These are phyloP conservation scores for Stachybotrys elegans DNA, from an alignment of 2,329 filamentous ascomycete genomes.

Conservation along the genomic window DNA sequence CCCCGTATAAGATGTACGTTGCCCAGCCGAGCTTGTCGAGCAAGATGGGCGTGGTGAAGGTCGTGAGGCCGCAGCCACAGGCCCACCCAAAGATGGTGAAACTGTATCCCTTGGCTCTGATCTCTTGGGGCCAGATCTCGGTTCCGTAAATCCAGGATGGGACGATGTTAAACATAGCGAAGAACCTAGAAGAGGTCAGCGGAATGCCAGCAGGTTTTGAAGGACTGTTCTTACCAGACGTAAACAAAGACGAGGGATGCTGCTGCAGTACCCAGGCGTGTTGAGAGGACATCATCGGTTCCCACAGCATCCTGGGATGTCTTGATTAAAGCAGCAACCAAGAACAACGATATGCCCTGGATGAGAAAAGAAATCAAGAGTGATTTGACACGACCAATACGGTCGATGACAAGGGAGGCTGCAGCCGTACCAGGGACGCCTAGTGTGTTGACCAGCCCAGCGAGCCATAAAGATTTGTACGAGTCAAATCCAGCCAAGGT, in stretches of 20 bases:
- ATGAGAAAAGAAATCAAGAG: slow-evolving; percentile 23
- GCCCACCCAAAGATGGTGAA: slow-evolving; percentile 57
- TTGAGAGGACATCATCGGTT: slow-evolving; percentile 9
- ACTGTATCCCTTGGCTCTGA: slow-evolving; percentile 54
- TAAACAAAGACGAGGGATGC: slow-evolving; percentile 19
- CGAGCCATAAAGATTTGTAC: slow-evolving; percentile 29
- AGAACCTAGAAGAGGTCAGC: slow-evolving; percentile 16
- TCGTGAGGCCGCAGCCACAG: slow-evolving; percentile 50
- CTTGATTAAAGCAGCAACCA: slow-evolving; percentile 27
- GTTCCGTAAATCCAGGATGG: slow-evolving; percentile 33
- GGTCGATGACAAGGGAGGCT: slow-evolving; percentile 45
- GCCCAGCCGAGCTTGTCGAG: slow-evolving; percentile 38
- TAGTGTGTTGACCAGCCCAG: slow-evolving; percentile 46
- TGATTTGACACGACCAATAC: slow-evolving; percentile 33
- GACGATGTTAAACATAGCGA: slow-evolving; percentile 28
- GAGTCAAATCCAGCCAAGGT: slow-evolving; percentile 16
- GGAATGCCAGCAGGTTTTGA: neutral
- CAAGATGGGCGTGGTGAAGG: slow-evolving; percentile 48
- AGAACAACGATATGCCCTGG: slow-evolving; percentile 21
- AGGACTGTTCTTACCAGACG: slow-evolving; percentile 12
- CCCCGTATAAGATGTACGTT: slow-evolving; percentile 48
- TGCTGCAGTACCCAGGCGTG: slow-evolving; percentile 13
- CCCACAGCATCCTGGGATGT: slow-evolving; percentile 11
- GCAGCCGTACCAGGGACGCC: slow-evolving; percentile 47
- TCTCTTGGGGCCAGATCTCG: slow-evolving; percentile 51